Percentiles rank a stretch among this genome's conserved stretches.
Evolutionary conservation across 2,329 filamentous ascomycete species (phyloP).

Genomic region (Colletotrichum lini): DNA sequence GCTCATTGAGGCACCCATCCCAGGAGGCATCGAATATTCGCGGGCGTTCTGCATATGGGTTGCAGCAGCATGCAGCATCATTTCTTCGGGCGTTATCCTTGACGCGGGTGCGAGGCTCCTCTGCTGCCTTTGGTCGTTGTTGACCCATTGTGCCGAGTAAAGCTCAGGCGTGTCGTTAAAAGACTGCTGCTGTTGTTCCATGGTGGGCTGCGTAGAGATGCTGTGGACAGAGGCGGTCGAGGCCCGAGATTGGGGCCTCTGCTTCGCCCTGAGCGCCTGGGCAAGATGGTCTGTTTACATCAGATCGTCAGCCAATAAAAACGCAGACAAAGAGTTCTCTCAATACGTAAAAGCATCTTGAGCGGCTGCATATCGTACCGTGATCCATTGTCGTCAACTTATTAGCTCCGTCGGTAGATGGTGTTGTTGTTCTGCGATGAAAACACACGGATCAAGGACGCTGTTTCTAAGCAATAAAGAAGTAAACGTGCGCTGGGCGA

Average conservation of each 20-base stretch:
- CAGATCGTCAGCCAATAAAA: conserved; percentile 46
- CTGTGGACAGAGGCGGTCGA: conserved; percentile 72
- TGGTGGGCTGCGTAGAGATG: conserved; percentile 64
- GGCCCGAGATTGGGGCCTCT: conserved; percentile 67
- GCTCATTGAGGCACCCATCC: conserved; percentile 58
- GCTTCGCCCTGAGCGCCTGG: conserved; percentile 58
- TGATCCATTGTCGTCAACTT: conserved; percentile 39
- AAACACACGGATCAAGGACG: conserved; percentile 41
- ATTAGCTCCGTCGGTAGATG: conserved; percentile 13
- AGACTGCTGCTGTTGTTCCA: conserved; percentile 59
- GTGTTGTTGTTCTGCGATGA: conserved; percentile 41
- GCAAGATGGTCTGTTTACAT: conserved; percentile 49
- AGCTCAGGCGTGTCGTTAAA: conserved; percentile 61
- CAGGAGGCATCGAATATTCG: conserved; percentile 65
- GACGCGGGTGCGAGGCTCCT: conserved; percentile 60
- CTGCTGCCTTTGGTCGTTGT: conserved; percentile 59
- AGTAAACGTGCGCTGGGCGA: conserved; percentile 29
- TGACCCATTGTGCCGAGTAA: conserved; percentile 66
- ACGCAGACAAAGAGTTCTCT: conserved; percentile 34
- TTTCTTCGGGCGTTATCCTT: conserved; percentile 70
- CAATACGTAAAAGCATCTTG: neutral
- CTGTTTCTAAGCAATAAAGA: conserved; percentile 38
- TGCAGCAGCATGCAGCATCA: conserved; percentile 69
- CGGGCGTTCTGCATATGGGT: conserved; percentile 68
- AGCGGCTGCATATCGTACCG: conserved; percentile 29